Percentiles rank a stretch among this genome's conserved stretches.
phyloP scores from a whole-genome alignment of 2,329 filamentous ascomycete species.

The Knoxdaviesia capensis region DNA sequence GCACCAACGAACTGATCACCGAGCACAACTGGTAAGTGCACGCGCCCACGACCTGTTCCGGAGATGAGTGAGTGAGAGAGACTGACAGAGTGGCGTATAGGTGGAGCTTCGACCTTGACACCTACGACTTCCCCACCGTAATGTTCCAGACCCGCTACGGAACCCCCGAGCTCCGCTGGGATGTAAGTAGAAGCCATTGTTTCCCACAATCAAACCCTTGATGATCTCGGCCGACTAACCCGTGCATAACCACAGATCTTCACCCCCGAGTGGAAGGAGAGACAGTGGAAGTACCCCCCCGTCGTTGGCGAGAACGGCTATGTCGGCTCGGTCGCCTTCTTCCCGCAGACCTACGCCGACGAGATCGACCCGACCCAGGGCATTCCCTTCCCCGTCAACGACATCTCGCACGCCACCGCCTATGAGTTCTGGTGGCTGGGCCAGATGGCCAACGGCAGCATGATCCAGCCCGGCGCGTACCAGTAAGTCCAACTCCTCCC shows the following conservation, averaged over 20 bases:
- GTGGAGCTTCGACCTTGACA: background rate
- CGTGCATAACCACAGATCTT: conserved; percentile 14
- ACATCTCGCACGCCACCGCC: background rate
- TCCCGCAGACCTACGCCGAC: background rate
- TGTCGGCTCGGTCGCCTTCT: conserved; percentile 16
- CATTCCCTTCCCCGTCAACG: background rate
- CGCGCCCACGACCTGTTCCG: too few relatives aligned
- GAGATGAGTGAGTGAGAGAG: too few relatives aligned
- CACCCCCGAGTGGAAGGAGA: conserved; percentile 15
- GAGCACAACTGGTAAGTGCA: too few relatives aligned
- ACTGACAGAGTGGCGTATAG: too few relatives aligned
- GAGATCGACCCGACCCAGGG: background rate
- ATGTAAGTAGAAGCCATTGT: conserved; percentile 1
- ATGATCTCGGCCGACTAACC: background rate
- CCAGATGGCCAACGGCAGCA: conserved; percentile 9
- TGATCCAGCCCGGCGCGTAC: conserved; percentile 9
- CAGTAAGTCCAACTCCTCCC: background rate
- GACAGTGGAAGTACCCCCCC: conserved; percentile 20
- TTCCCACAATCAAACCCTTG: background rate
- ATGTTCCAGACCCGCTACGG: background rate
- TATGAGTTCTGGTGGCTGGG: conserved; percentile 9
- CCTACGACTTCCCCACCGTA: background rate
- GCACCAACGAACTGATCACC: too few relatives aligned
- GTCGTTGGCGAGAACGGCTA: conserved; percentile 16
- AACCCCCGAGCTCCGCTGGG: conserved; percentile 1